Percentiles rank a stretch among this genome's conserved stretches.
Evolutionary conservation across 352 stramenopile genomes (phyloP).

Genomic region (Phytophthora cactorum): DNA sequence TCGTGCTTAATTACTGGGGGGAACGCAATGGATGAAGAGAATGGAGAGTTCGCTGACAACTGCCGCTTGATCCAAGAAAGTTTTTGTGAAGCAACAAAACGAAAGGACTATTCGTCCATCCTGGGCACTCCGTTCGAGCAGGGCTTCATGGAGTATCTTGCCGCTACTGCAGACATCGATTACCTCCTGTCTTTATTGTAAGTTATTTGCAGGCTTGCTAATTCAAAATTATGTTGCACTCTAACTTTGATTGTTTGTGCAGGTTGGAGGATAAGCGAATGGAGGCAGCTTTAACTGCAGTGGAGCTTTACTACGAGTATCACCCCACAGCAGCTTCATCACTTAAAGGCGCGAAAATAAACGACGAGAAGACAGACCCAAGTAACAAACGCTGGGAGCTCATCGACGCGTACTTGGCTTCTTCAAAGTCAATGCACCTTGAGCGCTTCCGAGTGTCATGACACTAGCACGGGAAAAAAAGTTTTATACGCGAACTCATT

Average conservation of each 20-base stretch:
- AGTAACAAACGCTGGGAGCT: conserved; percentile 26
- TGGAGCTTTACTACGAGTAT: conserved; percentile 54
- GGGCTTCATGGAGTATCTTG: conserved; percentile 57
- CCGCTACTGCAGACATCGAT: conserved; percentile 45
- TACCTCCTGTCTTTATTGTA: conserved; percentile 39
- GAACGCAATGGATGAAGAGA: conserved; percentile 10
- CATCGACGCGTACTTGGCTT: conserved; percentile 26
- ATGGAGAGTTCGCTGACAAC: conserved; percentile 39
- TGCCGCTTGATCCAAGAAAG: conserved; percentile 45
- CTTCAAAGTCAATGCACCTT: conserved; percentile 25
- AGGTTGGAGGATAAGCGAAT: conserved; percentile 53
- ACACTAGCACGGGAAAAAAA: background rate
- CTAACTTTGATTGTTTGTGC: background rate
- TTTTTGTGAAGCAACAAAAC: conserved; percentile 45
- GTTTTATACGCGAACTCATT: too few species aligned
- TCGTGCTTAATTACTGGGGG: conserved; percentile 37
- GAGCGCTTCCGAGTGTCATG: conserved; percentile 22
- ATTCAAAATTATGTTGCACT: conserved; percentile 1
- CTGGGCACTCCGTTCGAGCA: conserved; percentile 48
- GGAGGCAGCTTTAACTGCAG: conserved; percentile 35
- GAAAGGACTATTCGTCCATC: conserved; percentile 30
- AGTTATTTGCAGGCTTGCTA: conserved; percentile 7
- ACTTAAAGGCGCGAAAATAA: background rate
- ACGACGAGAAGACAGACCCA: background rate
- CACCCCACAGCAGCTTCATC: conserved; percentile 21